These are phyloP conservation scores for Candida chauliodis DNA, from an alignment of 805 yeast genomes.

Conservation along the genomic window DNA sequence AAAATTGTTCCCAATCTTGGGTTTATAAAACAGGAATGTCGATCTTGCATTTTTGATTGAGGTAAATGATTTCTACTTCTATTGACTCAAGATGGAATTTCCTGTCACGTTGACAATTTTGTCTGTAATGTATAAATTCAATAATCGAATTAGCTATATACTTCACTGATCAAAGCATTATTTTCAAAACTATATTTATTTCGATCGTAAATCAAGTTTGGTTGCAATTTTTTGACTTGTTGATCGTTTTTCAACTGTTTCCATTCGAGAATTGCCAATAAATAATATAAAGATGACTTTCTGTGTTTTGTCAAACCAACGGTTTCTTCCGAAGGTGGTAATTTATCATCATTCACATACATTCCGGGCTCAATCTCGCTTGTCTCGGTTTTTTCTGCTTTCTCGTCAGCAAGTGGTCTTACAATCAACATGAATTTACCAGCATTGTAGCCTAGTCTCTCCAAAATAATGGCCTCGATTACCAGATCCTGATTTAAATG, in stretches of 20 bases:
- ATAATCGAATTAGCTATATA: conserved; percentile 17
- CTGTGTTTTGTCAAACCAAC: conserved; percentile 61
- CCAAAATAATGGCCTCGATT: conserved; percentile 43
- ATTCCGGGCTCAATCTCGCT: conserved; percentile 26
- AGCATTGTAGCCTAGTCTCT: conserved; percentile 40
- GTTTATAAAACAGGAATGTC: no score
- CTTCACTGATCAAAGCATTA: conserved; percentile 24
- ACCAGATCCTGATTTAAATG: conserved; percentile 34
- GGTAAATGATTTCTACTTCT: no score
- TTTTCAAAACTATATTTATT: conserved; percentile 17
- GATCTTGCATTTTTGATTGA: no score
- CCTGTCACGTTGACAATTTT: no score
- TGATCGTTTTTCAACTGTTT: conserved; percentile 21
- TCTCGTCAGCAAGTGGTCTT: conserved; percentile 13
- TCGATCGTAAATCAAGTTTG: conserved; percentile 19
- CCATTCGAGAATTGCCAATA: conserved; percentile 76
- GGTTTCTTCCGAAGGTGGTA: conserved; percentile 33
- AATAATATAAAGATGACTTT: conserved; percentile 73
- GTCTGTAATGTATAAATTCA: no score
- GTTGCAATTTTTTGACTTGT: conserved; percentile 26
- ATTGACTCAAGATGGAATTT: no score
- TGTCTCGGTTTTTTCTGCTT: conserved; percentile 3
- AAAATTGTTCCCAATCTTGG: no score
- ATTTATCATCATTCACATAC: conserved; percentile 32
- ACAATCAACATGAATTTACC: conserved; percentile 39